Evolutionary conservation across 805 yeast species (phyloP), one percentile per base, ranked within the genome.

Genomic region (Ogataea philodendri): DNA sequence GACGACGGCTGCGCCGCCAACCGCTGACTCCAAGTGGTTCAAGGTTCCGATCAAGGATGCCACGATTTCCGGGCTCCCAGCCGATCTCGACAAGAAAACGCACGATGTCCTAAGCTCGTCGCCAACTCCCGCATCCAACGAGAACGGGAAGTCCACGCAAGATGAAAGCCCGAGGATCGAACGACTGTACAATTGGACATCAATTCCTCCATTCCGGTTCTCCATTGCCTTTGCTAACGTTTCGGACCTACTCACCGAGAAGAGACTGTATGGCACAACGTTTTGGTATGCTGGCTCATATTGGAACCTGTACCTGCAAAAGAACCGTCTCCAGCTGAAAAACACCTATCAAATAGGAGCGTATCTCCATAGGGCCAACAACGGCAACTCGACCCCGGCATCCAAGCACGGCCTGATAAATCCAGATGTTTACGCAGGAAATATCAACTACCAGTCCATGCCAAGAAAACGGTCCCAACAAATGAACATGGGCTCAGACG

Each of bases 211-310:
- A 1, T 74, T 69, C 46, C 52, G 81, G 36, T 73, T 74, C 47
- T 69, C 78, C 0, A 65, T 74, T 31, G 71, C 75, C 4, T 75
- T 75, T 52, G 63, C 69, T 7, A 65, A 71, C 34, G 66, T 75
- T 3, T 65, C 72, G 3, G 65, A 64, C 9, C 55, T 75, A 11
- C 54, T 60, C 10, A 62, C 69, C 1, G 74, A 67, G 11, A 69
- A 65, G 45, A 55, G 79, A 26, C 70, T 71, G 1, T 74, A 74
- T 45, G 70, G 74, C 7, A 66, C 68, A 39, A 67, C 76, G 0
- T 59, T 72, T 21, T 74, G 79, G 78, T 74, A 74, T 47, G 78
- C 78, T n/a, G 81, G 81, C 0, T 72, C 79, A 8, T 72, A 68
- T 45, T 75, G 81, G 81, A 73, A 72, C 43, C 52, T 75, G 7